These are phyloP conservation scores for Houttuynia cordata DNA, from an alignment of 164 flowering plant species.

Conservation along the genomic window DNA sequence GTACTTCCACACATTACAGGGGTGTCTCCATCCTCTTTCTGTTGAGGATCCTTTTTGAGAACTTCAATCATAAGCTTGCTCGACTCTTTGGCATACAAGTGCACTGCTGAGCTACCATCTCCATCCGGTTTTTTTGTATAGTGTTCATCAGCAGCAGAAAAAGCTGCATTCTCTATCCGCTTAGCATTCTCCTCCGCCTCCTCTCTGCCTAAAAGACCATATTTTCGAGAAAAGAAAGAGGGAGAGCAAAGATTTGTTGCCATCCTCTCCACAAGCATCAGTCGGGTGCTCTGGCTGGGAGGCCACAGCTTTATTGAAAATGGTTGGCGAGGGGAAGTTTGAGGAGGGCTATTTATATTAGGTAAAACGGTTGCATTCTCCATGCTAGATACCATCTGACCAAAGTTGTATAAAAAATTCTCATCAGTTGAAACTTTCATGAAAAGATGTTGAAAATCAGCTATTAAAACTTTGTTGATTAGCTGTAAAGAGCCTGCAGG, in stretches of 20 bases:
- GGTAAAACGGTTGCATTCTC: background rate
- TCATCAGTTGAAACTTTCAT: too few species aligned
- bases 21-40: conserved; percentile 15
- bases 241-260: conserved; percentile 63
- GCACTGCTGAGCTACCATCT: conserved; percentile 93
- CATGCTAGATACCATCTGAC: too few species aligned
- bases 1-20: conserved; percentile 6
- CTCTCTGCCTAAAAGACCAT: conserved; percentile 46
- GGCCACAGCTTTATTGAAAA: conserved; percentile 90
- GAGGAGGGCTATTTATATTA: background rate
- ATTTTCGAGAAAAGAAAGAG: conserved; percentile 67
- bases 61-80: conserved; percentile 72
- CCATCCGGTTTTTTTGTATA: conserved; percentile 87
- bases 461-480: too few species aligned
- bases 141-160: conserved; percentile 49
- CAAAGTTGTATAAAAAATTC: too few species aligned
- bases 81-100: conserved; percentile 87
- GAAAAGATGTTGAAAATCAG: too few species aligned
- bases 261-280: conserved; percentile 72
- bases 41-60: conserved; percentile 49
- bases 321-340: conserved; percentile 19
- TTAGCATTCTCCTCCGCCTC: conserved; percentile 79
- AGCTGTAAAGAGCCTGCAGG: too few species aligned
- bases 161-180: conserved; percentile 66
- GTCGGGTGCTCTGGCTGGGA: conserved; percentile 70